Evolutionary conservation across 805 yeast species (phyloP), one percentile per base, ranked within the genome.

Genomic region (Grigorovia transvaalensis): DNA sequence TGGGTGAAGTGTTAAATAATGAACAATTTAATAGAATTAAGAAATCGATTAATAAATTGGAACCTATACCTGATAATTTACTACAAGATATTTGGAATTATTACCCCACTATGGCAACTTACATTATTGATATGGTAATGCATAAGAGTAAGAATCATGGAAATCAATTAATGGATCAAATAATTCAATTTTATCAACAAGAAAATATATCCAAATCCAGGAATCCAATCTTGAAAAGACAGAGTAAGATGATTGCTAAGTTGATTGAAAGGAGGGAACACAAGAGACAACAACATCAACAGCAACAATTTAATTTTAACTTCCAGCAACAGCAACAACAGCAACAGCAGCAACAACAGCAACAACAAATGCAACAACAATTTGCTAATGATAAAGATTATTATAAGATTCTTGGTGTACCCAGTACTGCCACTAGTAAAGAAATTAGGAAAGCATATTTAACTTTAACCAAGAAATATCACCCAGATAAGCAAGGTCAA

Each of bases 401-500:
- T 62, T 91, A 91, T 67, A 86, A 87, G 61, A 74, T 85, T 2
- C 69, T 91, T 17, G 95, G 82, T 13, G 76, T 91, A 6, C 57
- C 81, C 0, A 72, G 74, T 52, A 77, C 78, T 55, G 95, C 97
- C 0, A 81, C 79, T 52, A 82, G 80, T 1, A 75, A 77, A 53
- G 84, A 85, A 8, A 83, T 91, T 55, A 87, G 84, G 60, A 84
- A 80, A 65, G 95, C 95, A 0, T 85, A 89, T 69, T 74, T 96
- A 53, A 74, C 81, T 8, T 78, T 83, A 61, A 84, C 93, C 40
- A 83, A 84, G 61, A 81, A 81, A 62, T 88, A 77, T 66, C 99
- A 91, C 64, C 99, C 99, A 0, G 99, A 91, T 68, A 93, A 91
- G 66, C 83, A 86, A 63, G 81, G 81, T 60, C 82, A 81, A 40